Evolutionary conservation across 164 flowering plant genomes (phyloP).

Genomic region (Umbilicus rupestris): DNA sequence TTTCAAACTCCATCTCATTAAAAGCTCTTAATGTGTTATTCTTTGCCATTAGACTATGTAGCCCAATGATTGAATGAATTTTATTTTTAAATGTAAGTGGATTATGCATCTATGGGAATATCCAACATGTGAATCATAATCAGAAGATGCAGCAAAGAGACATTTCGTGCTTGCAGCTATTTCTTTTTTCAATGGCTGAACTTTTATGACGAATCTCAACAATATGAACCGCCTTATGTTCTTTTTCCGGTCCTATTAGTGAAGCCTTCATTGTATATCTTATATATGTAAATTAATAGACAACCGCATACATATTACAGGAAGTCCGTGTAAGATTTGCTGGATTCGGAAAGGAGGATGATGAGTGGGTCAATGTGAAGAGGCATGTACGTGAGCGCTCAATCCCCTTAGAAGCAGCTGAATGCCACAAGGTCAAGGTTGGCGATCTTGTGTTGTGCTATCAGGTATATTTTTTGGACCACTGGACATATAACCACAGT

Average conservation of each 20-base stretch:
- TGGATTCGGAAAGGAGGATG: constrained; percentile 69
- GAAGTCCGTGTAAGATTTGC: constrained; percentile 81
- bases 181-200: too few species aligned
- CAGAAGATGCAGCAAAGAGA: too few species aligned
- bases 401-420: constrained; percentile 62
- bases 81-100: background rate
- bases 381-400: constrained; percentile 66
- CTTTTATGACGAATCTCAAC: background rate
- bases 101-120: background rate
- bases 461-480: constrained; percentile 34
- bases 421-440: constrained; percentile 50
- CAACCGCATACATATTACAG: constrained; percentile 22
- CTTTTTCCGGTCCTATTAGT: background rate
- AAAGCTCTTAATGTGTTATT: background rate
- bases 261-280: background rate
- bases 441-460: constrained; percentile 78
- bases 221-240: background rate
- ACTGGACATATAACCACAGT: background rate
- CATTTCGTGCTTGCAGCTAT: too few species aligned
- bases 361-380: constrained; percentile 80
- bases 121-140: too few species aligned
- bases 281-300: background rate
- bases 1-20: background rate
- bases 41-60: background rate
- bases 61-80: background rate